Evolutionary conservation across 2,329 filamentous ascomycete species (phyloP), one percentile per base, ranked within the genome.

Genomic region (Akanthomyces uredinophilus): DNA sequence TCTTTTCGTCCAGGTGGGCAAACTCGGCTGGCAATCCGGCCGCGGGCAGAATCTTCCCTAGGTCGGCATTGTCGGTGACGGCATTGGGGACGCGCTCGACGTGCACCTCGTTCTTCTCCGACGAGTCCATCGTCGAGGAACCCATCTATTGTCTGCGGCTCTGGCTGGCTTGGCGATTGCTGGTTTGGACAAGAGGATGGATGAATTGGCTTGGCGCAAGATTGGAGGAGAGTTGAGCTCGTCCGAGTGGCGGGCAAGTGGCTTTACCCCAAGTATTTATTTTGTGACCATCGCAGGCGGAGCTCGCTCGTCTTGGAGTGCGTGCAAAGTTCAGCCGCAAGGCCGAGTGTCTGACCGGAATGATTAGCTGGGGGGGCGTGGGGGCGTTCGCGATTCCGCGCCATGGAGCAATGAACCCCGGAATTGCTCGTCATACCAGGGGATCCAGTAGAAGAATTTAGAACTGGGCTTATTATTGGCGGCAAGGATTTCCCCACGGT

Each of bases 1-100:
- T 78, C 68, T 80, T 83, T 66, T 86, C 81, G n/a, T 64, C 78
- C 20, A 85, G 65, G 57, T 79, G 76, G 1, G 73, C 73, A 61
- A 68, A 68, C 44, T 62, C 44, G 14, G 53, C 44, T 6, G 60
- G 60, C 37, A 57, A 3, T n/a, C 39, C 52, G 5, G 14, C 29
- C 5, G 37, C 35, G 2, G 41, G 11, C 49, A 16, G 16, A 3
- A 18, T 49, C 32, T 35, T 35, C 22, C 43, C 47, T n/a, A 44
- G 13, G 10, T 49, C 35, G 1, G 20, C 60, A n/a, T 41, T 53
- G 16, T 56, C 29, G 13, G 43, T 18, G 11, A 10, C 37, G 37
- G 35, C 51, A 20, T 61, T 29, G 3, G 51, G 53, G 24, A 52
- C 14, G 39, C 47, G 60, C 46, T 62, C 52, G 58, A 54, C 50